These are phyloP conservation scores for Rhizophora apiculata DNA, from an alignment of 345 rosid genomes.

Conservation along the genomic window DNA sequence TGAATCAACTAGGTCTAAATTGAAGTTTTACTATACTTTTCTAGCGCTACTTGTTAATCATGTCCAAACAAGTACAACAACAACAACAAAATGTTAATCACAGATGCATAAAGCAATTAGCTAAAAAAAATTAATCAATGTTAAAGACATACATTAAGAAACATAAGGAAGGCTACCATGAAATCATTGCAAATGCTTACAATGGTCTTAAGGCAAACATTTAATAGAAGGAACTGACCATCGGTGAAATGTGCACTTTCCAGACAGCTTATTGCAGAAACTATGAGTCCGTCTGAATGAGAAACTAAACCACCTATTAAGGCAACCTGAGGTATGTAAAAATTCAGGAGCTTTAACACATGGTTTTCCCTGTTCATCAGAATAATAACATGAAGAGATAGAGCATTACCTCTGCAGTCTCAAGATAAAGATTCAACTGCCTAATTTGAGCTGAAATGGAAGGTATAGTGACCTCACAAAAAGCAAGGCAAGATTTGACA, in stretches of 20 bases:
- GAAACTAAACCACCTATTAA: conserved; percentile 69
- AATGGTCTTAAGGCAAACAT: neutral
- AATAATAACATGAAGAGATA: conserved; percentile 22
- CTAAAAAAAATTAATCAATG: too few species aligned
- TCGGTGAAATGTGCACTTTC: conserved; percentile 40
- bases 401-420: conserved; percentile 76
- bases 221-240: conserved; percentile 45
- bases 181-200: neutral
- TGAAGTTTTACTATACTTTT: too few species aligned
- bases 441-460: conserved; percentile 47
- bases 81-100: too few species aligned
- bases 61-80: too few species aligned
- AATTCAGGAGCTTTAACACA: conserved; percentile 18
- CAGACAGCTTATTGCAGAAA: conserved; percentile 58
- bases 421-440: conserved; percentile 74
- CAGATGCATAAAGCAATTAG: too few species aligned
- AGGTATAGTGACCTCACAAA: conserved; percentile 85
- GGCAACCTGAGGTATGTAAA: conserved; percentile 57
- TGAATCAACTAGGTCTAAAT: too few species aligned
- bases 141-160: neutral
- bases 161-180: neutral
- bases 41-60: too few species aligned
- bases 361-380: conserved; percentile 3
- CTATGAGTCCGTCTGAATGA: conserved; percentile 69
- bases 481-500: conserved; percentile 80